Evolutionary conservation across 2,329 filamentous ascomycete species (phyloP).

Genomic region (Sporothrix euskadiensis): DNA sequence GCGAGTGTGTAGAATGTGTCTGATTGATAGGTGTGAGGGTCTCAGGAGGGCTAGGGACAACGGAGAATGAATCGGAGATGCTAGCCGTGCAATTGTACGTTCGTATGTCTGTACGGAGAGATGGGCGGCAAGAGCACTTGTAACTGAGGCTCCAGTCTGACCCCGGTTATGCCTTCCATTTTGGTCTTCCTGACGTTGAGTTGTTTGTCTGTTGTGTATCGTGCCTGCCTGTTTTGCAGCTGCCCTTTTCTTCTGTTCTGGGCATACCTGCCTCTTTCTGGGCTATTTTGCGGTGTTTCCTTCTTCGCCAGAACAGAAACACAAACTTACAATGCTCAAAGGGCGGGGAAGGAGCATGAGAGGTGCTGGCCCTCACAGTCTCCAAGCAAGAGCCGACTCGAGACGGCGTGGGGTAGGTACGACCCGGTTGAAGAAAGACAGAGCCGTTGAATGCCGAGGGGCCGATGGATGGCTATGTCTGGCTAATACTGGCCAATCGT

Average conservation of each 20-base stretch:
- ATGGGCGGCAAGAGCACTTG: background rate
- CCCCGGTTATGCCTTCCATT: conserved; percentile 10
- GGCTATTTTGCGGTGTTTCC: background rate
- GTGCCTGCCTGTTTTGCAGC: background rate
- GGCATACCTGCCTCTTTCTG: background rate
- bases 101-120: background rate
- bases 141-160: background rate
- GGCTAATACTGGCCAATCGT: conserved; percentile 19
- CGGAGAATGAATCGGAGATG: conserved; percentile 14
- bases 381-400: conserved; percentile 8
- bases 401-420: conserved; percentile 22
- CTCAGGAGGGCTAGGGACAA: background rate
- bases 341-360: background rate
- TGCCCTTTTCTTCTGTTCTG: background rate
- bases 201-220: background rate
- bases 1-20: background rate
- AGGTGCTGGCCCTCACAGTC: background rate
- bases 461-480: conserved; percentile 21
- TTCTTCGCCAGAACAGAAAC: background rate
- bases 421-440: conserved; percentile 10
- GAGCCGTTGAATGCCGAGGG: conserved; percentile 29
- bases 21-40: conserved; percentile 5
- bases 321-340: background rate
- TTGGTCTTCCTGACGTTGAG: background rate
- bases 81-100: background rate